A percentile compares a stretch with the other conserved stretches of the same genome.
phyloP scores from a whole-genome alignment of 2,329 filamentous ascomycete species.

The Fusarium sp. region DNA sequence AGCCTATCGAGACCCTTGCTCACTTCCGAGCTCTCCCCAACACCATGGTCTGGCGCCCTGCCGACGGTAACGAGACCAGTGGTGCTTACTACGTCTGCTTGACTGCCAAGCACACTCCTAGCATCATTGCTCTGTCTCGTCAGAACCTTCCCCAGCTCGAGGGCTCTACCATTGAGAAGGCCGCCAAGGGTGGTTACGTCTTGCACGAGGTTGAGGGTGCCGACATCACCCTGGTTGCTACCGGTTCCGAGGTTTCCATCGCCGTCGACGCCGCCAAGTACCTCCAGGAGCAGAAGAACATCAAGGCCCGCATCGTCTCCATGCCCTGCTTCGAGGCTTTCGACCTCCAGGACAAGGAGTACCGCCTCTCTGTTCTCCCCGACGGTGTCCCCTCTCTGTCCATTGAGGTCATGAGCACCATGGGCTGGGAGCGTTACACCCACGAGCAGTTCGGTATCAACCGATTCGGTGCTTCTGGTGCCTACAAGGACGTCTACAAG shows the following conservation, averaged over 20 bases:
- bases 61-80: constrained; percentile 97
- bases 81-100: constrained; percentile 97
- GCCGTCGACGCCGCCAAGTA: constrained; percentile 92
- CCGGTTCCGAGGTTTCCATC: constrained; percentile 95
- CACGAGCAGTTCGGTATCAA: constrained; percentile 99
- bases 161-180: constrained; percentile 89
- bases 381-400: constrained; percentile 93
- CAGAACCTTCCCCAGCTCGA: constrained; percentile 99
- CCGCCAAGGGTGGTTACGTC: constrained; percentile 95
- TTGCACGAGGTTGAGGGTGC: constrained; percentile 86
- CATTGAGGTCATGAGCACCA: constrained; percentile 95
- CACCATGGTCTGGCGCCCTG: constrained; percentile 99
- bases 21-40: constrained; percentile 99
- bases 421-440: constrained; percentile 98
- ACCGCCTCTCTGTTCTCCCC: constrained; percentile 90
- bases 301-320: constrained; percentile 92
- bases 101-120: constrained; percentile 88
- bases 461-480: constrained; percentile 96
- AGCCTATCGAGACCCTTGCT: constrained; percentile 97
- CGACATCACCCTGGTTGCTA: constrained; percentile 89
- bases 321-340: constrained; percentile 98
- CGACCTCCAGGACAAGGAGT: constrained; percentile 92
- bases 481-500: constrained; percentile 98
- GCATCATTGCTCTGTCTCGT: constrained; percentile 92
- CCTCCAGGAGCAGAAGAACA: constrained; percentile 86